These are phyloP conservation scores for Auriscalpium microsporum DNA, from an alignment of 768 basidiomycete genomes.

Conservation along the genomic window DNA sequence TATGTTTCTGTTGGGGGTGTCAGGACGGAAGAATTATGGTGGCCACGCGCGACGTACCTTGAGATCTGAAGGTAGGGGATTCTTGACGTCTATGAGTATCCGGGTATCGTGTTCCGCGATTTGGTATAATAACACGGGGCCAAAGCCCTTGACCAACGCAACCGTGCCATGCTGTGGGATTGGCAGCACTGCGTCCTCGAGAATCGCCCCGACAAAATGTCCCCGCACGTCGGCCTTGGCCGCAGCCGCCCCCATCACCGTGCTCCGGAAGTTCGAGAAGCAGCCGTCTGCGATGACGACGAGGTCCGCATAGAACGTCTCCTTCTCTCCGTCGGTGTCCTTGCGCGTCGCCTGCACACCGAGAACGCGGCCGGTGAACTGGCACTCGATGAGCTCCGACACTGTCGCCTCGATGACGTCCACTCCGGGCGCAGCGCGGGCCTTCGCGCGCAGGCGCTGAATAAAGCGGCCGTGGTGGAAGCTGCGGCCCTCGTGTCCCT, in stretches of 20 bases:
- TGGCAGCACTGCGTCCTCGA: conserved; percentile 69
- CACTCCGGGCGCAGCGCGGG: conserved; percentile 50
- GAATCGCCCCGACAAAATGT: conserved; percentile 79
- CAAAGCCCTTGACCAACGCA: conserved; percentile 66
- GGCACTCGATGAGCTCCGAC: conserved; percentile 60
- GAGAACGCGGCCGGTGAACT: conserved; percentile 42
- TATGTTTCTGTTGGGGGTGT: conserved; percentile 42
- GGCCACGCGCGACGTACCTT: conserved; percentile 38
- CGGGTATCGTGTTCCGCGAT: conserved; percentile 84
- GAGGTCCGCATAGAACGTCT: conserved; percentile 61
- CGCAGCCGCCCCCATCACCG: conserved; percentile 48
- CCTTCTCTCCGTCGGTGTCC: conserved; percentile 32
- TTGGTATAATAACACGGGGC: conserved; percentile 90
- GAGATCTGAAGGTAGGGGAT: conserved; percentile 73
- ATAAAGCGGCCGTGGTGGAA: conserved; percentile 96
- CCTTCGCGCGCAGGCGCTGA: conserved; percentile 64
- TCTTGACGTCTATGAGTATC: conserved; percentile 86
- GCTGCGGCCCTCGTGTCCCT: conserved; percentile 59
- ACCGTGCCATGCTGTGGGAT: conserved; percentile 80
- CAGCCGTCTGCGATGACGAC: conserved; percentile 92
- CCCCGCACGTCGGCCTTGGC: conserved; percentile 50
- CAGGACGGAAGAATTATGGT: too few species aligned
- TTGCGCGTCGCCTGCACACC: conserved; percentile 56
- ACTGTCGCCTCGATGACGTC: conserved; percentile 83
- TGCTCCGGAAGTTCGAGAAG: conserved; percentile 81